Percentiles rank a stretch among this genome's conserved stretches.
Conservation (phyloP, 768 basidiomycete species). For the Heimioporus sp. region DNA sequence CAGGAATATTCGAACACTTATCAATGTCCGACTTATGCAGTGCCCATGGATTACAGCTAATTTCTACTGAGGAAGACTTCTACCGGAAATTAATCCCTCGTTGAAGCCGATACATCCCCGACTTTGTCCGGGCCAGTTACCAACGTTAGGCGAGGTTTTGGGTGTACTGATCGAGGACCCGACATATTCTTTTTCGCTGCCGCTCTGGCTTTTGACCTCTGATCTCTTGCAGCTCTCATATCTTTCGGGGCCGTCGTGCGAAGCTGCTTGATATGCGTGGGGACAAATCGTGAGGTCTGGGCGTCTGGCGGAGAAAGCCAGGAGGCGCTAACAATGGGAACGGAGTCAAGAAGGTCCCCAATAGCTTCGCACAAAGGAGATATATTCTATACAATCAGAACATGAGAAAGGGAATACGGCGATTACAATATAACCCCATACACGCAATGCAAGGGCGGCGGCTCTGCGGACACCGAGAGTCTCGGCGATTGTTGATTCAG, state of each 20-base stretch:
- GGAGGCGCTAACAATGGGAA: slow-evolving; percentile 59
- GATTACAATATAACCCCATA: slow-evolving; percentile 33
- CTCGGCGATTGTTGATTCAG: slow-evolving; percentile 59
- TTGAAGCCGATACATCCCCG: not conserved
- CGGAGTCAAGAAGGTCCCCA: slow-evolving; percentile 40
- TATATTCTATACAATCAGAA: slow-evolving; percentile 31
- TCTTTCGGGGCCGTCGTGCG: slow-evolving; percentile 77
- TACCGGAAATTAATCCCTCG: not conserved
- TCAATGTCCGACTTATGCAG: too few species aligned
- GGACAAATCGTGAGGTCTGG: slow-evolving; percentile 40
- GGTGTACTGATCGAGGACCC: slow-evolving; percentile 7
- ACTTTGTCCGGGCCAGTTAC: slow-evolving; percentile 7
- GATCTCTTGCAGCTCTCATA: slow-evolving; percentile 67
- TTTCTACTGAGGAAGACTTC: not conserved
- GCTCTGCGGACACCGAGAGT: slow-evolving; percentile 65
- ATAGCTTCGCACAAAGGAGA: slow-evolving; percentile 39
- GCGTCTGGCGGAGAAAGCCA: slow-evolving; percentile 49
- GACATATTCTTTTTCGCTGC: slow-evolving; percentile 40
- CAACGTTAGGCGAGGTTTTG: slow-evolving; percentile 22
- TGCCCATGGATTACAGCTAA: too few species aligned
- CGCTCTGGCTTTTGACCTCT: slow-evolving; percentile 47
- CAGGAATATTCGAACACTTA: too few species aligned
- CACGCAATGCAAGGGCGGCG: slow-evolving; percentile 66
- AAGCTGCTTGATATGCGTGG: slow-evolving; percentile 81
- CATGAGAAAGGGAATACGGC: slow-evolving; percentile 4